These are phyloP conservation scores for Leccinum griseonigrum DNA, from an alignment of 1,284 basidiomycete species.

Conservation along the genomic window DNA sequence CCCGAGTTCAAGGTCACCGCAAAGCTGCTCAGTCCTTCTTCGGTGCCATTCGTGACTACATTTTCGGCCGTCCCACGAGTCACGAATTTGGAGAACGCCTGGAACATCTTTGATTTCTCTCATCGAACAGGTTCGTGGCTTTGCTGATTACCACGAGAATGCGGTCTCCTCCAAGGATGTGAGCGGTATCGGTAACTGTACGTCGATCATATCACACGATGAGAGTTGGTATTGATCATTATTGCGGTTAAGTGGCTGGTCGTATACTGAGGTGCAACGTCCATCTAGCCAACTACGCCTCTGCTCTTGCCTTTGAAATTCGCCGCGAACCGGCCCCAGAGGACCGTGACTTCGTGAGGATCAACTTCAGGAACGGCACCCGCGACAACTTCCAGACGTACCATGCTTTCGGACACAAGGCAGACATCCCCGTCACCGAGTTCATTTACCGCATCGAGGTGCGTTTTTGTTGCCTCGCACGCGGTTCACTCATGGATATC, in stretches of 20 bases:
- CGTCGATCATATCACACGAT: conserved; percentile 24
- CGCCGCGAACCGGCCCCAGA: conserved; percentile 71
- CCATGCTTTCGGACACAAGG: conserved; percentile 66
- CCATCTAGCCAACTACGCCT: conserved; percentile 68
- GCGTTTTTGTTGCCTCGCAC: conserved; percentile 36
- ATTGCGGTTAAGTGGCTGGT: conserved; percentile 60
- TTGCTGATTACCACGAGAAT: conserved; percentile 78
- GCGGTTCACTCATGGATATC: conserved; percentile 6
- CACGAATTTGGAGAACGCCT: conserved; percentile 63
- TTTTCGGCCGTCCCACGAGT: conserved; percentile 61
- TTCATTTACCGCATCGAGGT: conserved; percentile 78
- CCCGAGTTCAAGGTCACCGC: conserved; percentile 60
- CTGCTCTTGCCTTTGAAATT: conserved; percentile 77
- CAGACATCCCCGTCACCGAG: conserved; percentile 71
- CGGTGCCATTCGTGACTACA: conserved; percentile 56
- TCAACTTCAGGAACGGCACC: conserved; percentile 87
- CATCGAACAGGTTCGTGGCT: conserved; percentile 64
- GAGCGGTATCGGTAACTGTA: conserved; percentile 74
- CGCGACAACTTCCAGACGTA: conserved; percentile 53
- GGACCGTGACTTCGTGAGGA: conserved; percentile 71
- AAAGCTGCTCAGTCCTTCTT: conserved; percentile 64
- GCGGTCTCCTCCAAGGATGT: conserved; percentile 60
- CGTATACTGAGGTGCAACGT: conserved; percentile 40
- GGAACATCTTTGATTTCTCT: conserved; percentile 75
- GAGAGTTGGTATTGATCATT: conserved; percentile 9